phyloP scores from a whole-genome alignment of 2,329 filamentous ascomycete genomes.

The Paecilomyces niveus region DNA sequence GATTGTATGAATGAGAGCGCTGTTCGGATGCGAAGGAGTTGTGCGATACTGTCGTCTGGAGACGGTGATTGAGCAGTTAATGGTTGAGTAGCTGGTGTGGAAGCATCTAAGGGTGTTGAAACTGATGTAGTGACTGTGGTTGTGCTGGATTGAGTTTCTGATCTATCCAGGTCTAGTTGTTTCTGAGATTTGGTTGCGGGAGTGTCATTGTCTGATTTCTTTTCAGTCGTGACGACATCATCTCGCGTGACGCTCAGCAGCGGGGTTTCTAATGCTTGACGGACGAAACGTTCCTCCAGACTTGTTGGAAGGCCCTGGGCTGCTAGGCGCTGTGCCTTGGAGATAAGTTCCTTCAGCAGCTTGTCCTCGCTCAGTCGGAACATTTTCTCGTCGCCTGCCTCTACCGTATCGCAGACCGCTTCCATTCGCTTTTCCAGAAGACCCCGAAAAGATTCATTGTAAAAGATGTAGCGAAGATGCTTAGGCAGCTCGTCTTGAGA shows the following conservation, averaged over 20 bases:
- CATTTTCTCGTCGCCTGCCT: conserved; percentile 78
- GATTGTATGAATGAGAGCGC: conserved; percentile 45
- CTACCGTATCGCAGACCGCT: conserved; percentile 70
- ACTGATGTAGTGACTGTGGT: conserved; percentile 23
- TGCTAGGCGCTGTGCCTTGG: conserved; percentile 67
- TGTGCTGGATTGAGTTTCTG: conserved; percentile 25
- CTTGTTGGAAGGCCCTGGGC: conserved; percentile 61
- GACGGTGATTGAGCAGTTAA: conserved; percentile 19
- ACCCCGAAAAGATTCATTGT: conserved; percentile 29
- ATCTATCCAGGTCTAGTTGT: conserved; percentile 21
- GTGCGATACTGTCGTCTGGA: conserved; percentile 27
- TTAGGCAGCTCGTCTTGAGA: conserved; percentile 34
- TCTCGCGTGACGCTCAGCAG: conserved; percentile 61
- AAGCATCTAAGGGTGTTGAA: conserved; percentile 25
- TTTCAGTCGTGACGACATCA: conserved; percentile 27
- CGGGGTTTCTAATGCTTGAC: conserved; percentile 67
- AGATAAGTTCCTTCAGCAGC: conserved; percentile 56
- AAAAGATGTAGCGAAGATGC: conserved; percentile 34
- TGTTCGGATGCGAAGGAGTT: conserved; percentile 43
- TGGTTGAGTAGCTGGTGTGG: conserved; percentile 30
- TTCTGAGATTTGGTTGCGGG: conserved; percentile 16
- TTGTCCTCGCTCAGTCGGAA: conserved; percentile 71
- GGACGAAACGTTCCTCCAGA: conserved; percentile 80
- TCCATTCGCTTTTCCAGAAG: conserved; percentile 60
- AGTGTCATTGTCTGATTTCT: conserved; percentile 19